Evolutionary conservation across 495 filamentous ascomycete genomes (phyloP).

Genomic region (Neurospora cerealis): DNA sequence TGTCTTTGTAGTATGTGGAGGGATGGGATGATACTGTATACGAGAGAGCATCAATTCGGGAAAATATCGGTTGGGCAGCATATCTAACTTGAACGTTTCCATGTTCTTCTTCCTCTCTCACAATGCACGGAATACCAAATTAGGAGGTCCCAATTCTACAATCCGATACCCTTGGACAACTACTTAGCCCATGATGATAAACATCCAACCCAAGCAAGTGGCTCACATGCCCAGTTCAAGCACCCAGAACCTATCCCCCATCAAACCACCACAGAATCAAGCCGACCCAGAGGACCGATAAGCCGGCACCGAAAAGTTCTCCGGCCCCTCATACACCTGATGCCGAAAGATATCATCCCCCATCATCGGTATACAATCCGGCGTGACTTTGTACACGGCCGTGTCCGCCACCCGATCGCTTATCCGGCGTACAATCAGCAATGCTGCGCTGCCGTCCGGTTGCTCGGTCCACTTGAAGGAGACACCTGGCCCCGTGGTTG

Average conservation of each 20-base stretch:
- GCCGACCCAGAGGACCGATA: not conserved
- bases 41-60: not conserved
- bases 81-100: no score
- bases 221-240: not conserved
- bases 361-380: constrained; percentile 1
- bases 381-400: constrained; percentile 3
- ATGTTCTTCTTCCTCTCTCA: not conserved
- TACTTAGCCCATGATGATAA: not conserved
- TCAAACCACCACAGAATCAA: not conserved
- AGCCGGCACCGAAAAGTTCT: constrained; percentile 18
- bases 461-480: constrained; percentile 14
- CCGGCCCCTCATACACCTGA: constrained; percentile 23
- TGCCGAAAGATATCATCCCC: constrained; percentile 8
- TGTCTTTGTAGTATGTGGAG: constrained; percentile 26
- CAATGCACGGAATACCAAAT: not conserved
- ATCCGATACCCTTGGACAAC: not conserved
- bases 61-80: no score
- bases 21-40: not conserved
- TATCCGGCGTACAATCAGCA: constrained; percentile 9
- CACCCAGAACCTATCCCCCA: not conserved
- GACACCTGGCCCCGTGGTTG: not conserved
- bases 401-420: constrained; percentile 2
- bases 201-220: not conserved
- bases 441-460: not conserved
- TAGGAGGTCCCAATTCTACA: not conserved